Percentiles rank a stretch among this genome's conserved stretches.
These are phyloP conservation scores for Cornus controversa DNA, from an alignment of 148 eudicot genomes.

Conservation along the genomic window DNA sequence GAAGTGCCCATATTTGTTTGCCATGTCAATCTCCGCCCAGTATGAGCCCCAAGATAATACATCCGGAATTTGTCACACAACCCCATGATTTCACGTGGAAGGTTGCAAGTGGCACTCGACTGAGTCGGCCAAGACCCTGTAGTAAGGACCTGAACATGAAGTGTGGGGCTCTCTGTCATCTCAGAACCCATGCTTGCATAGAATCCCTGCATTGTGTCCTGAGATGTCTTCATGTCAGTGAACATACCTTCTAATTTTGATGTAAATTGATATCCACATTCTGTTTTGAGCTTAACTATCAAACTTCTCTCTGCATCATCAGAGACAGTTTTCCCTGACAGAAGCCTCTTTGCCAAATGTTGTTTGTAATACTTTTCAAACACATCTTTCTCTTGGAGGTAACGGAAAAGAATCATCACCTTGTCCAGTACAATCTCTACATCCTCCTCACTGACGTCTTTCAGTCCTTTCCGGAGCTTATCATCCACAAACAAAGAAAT, in stretches of 20 bases:
- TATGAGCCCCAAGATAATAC: constrained; percentile 70
- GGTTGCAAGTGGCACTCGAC: constrained; percentile 55
- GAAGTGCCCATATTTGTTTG: constrained; percentile 74
- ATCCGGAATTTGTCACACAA: constrained; percentile 64
- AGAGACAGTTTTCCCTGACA: constrained; percentile 62
- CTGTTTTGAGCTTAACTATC: constrained; percentile 69
- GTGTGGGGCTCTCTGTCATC: constrained; percentile 49
- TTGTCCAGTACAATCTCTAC: constrained; percentile 64
- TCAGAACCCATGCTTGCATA: constrained; percentile 48
- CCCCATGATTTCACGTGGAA: constrained; percentile 52
- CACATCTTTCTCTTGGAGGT: constrained; percentile 70
- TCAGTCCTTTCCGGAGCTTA: constrained; percentile 68
- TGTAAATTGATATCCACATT: constrained; percentile 76
- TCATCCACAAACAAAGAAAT: constrained; percentile 78
- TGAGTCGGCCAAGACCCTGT: constrained; percentile 81
- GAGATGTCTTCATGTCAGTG: constrained; percentile 71
- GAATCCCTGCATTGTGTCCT: constrained; percentile 71
- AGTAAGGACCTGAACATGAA: constrained; percentile 62
- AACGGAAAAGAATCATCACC: constrained; percentile 75
- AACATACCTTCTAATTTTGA: constrained; percentile 74
- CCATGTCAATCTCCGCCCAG: constrained; percentile 71
- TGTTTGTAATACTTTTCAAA: constrained; percentile 74
- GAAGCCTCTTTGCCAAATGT: constrained; percentile 69
- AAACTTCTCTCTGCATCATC: constrained; percentile 78
- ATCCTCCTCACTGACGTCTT: constrained; percentile 71